phyloP scores from a whole-genome alignment of 768 basidiomycete genomes.

The Suillus weaverae region DNA sequence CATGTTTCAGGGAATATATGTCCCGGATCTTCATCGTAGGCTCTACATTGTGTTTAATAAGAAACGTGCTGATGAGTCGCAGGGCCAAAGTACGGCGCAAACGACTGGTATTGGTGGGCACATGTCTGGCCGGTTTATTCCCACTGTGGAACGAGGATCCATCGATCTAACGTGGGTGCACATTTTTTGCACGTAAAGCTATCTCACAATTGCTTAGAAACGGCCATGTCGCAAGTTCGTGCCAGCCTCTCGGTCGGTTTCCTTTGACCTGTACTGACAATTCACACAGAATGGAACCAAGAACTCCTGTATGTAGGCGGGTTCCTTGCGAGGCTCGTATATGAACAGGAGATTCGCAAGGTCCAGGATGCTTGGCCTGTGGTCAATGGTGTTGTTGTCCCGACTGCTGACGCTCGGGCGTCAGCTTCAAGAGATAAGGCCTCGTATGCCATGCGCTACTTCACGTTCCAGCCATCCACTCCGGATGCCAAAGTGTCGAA shows the following conservation, averaged over 20 bases:
- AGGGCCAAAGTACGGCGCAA: conserved; percentile 89
- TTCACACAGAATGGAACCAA: conserved; percentile 74
- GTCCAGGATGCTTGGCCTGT: conserved; percentile 40
- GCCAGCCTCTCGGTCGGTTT: background rate
- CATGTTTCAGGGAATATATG: conserved; percentile 38
- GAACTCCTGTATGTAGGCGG: conserved; percentile 86
- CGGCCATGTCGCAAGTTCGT: conserved; percentile 74
- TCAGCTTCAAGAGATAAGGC: conserved; percentile 29
- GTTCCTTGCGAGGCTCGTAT: conserved; percentile 75
- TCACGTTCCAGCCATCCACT: conserved; percentile 83
- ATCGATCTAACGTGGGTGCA: conserved; percentile 76
- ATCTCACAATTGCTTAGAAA: conserved; percentile 49
- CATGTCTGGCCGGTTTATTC: conserved; percentile 82
- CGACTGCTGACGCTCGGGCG: background rate
- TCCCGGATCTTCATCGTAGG: conserved; percentile 78
- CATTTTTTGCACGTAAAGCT: background rate
- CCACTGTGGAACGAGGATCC: conserved; percentile 92
- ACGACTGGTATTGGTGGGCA: conserved; percentile 76
- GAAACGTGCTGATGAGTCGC: background rate
- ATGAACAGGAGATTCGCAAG: conserved; percentile 73
- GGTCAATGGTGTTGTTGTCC: background rate
- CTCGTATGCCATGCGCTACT: conserved; percentile 80
- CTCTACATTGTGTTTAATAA: conserved; percentile 3
- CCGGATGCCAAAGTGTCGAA: conserved; percentile 74
- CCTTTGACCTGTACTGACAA: background rate